Conservation (phyloP, 176 grass and related monocot species). For the Eleusine indica region DNA sequence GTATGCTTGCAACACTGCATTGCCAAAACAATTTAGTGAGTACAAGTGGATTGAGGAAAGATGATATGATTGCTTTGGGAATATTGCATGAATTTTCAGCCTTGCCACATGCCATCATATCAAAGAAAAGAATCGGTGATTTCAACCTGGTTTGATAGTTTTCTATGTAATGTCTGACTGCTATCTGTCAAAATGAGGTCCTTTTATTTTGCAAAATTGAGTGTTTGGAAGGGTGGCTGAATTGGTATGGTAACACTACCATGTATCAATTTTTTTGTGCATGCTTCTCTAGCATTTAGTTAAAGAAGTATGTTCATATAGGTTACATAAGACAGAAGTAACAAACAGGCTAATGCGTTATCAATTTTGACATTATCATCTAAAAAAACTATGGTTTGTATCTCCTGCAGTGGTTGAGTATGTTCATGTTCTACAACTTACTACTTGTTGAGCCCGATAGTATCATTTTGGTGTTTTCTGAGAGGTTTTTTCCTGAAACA, state of each 20-base stretch:
- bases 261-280: background rate
- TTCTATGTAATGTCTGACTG: background rate
- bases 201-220: background rate
- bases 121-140: background rate
- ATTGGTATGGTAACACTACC: background rate
- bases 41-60: conserved; percentile 5
- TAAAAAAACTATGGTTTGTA: background rate
- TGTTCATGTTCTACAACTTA: background rate
- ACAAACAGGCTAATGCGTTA: background rate
- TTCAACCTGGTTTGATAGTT: conserved; percentile 9
- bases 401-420: background rate
- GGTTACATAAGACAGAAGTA: background rate
- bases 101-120: background rate
- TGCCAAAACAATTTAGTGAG: background rate
- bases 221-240: background rate
- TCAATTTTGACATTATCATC: background rate
- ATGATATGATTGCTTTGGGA: conserved; percentile 16
- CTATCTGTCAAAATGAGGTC: background rate
- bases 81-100: background rate
- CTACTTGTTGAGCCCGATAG: background rate
- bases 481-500: no score
- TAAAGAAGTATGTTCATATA: background rate
- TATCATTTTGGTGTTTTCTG: conserved; percentile 9
- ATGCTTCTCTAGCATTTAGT: background rate
- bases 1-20: background rate